Conservation (phyloP, 176 grass and related monocot species). For the Aegilops umbellulata region DNA sequence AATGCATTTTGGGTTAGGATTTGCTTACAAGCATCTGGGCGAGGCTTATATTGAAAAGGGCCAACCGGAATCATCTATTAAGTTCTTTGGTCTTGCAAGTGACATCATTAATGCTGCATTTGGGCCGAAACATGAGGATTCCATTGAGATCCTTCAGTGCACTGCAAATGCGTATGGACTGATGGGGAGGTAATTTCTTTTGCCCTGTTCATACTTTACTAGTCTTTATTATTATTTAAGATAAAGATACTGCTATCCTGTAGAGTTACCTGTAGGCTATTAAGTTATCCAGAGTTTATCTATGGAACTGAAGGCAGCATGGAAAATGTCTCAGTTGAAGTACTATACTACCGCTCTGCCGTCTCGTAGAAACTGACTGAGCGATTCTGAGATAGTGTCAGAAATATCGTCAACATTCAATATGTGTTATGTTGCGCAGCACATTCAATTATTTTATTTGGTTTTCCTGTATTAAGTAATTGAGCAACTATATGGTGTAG, state of each 20-base stretch:
- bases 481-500: conserved; percentile 1
- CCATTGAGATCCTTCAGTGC: conserved; percentile 58
- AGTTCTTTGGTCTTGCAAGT: conserved; percentile 44
- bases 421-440: background rate
- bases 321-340: background rate
- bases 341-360: too few relatives aligned
- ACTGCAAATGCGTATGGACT: conserved; percentile 74
- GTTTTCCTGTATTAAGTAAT: background rate
- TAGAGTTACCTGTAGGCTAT: background rate
- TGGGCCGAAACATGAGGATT: conserved; percentile 57
- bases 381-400: background rate
- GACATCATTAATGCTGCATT: conserved; percentile 60
- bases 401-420: background rate
- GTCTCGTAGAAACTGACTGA: background rate
- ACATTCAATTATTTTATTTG: background rate
- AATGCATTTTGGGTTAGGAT: conserved; percentile 68
- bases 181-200: conserved; percentile 59
- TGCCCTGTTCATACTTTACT: background rate
- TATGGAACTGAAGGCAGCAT: background rate
- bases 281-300: background rate
- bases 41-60: conserved; percentile 49
- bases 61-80: conserved; percentile 42
- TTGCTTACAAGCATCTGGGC: conserved; percentile 72
- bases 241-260: conserved; percentile 14
- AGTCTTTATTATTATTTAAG: background rate